Evolutionary conservation across 192 early-diverging fungal species (phyloP).

Genomic region (Podochytrium sp.): DNA sequence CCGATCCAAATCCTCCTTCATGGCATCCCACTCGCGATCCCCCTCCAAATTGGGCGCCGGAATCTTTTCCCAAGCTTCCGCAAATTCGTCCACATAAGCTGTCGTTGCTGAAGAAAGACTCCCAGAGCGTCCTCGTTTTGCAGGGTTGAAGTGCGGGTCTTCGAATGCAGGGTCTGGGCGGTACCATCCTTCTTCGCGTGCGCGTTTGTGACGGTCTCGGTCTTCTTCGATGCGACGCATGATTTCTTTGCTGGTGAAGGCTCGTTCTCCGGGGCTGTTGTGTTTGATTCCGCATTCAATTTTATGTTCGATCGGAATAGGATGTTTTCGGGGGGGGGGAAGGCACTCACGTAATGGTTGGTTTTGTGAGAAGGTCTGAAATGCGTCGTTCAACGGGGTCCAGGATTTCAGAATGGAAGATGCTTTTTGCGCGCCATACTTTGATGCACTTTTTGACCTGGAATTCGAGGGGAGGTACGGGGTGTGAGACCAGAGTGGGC

Average conservation of each 20-base stretch:
- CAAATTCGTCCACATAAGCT: constrained; percentile 34
- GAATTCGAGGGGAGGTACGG: background rate
- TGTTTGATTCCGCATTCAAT: too few species aligned
- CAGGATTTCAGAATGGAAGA: background rate
- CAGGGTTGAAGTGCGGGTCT: background rate
- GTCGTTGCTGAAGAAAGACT: background rate
- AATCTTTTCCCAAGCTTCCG: constrained; percentile 49
- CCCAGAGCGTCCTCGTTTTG: background rate
- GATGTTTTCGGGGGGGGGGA: background rate
- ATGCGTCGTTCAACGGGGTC: background rate
- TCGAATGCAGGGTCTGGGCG: constrained; percentile 23
- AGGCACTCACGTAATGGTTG: background rate
- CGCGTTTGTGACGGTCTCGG: constrained; percentile 55
- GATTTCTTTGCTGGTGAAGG: constrained; percentile 50
- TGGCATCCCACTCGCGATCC: constrained; percentile 10
- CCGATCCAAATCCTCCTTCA: constrained; percentile 21
- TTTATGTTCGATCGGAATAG: background rate
- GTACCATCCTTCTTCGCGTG: constrained; percentile 59
- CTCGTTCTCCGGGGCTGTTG: constrained; percentile 31
- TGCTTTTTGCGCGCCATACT: background rate
- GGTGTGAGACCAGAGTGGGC: background rate
- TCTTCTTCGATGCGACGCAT: constrained; percentile 59
- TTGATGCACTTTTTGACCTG: background rate
- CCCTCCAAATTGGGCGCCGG: background rate
- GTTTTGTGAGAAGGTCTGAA: background rate